phyloP scores from a whole-genome alignment of 345 rosid genomes.

The Arabis alpina region DNA sequence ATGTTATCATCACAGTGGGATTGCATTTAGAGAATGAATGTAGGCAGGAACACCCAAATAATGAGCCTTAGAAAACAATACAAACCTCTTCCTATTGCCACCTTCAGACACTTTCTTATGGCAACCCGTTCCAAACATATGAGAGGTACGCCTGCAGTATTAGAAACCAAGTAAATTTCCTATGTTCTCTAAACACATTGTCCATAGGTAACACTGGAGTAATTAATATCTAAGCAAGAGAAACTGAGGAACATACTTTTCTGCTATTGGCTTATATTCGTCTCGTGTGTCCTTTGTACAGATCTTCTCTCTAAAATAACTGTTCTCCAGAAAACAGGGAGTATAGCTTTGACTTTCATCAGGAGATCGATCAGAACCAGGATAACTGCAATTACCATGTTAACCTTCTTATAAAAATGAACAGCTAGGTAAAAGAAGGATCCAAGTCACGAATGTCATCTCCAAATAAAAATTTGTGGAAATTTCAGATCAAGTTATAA shows the following conservation, averaged over 20 bases:
- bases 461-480: background rate
- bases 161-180: constrained; percentile 18
- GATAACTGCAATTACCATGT: constrained; percentile 48
- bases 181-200: background rate
- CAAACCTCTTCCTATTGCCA: constrained; percentile 65
- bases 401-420: constrained; percentile 9
- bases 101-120: constrained; percentile 63
- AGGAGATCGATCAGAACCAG: constrained; percentile 38
- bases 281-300: constrained; percentile 37
- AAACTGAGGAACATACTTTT: constrained; percentile 49
- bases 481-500: constrained; percentile 5
- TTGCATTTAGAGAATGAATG: constrained; percentile 25
- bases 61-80: constrained; percentile 12
- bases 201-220: background rate
- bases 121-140: constrained; percentile 39
- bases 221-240: constrained; percentile 19
- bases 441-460: background rate
- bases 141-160: constrained; percentile 53
- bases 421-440: constrained; percentile 9
- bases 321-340: constrained; percentile 44
- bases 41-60: constrained; percentile 13
- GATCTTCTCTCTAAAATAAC: constrained; percentile 37
- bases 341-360: constrained; percentile 47
- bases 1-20: constrained; percentile 4
- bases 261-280: constrained; percentile 47